Conservation (phyloP, 1,284 basidiomycete genomes). For the Ceratobasidium sp. region DNA sequence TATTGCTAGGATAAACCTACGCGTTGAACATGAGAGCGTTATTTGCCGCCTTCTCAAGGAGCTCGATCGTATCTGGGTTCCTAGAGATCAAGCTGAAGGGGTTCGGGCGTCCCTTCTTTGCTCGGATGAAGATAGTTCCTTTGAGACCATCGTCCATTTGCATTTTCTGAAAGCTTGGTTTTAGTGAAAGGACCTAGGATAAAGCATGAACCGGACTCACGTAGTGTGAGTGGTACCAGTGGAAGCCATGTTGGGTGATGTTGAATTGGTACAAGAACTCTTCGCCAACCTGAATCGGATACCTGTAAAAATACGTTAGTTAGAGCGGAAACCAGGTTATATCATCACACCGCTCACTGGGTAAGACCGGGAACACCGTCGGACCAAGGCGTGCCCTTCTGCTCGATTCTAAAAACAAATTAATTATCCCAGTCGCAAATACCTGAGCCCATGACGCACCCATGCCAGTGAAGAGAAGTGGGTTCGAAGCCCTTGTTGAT, state of each 20-base stretch:
- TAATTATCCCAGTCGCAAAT: background rate
- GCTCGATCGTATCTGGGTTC: background rate
- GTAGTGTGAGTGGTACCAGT: constrained; percentile 40
- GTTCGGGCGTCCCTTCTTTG: constrained; percentile 16
- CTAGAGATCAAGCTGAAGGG: constrained; percentile 36
- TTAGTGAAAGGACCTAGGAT: too few species aligned
- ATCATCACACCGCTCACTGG: background rate
- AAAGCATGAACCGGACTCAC: background rate
- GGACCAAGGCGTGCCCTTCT: constrained; percentile 43
- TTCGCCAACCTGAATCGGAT: constrained; percentile 29
- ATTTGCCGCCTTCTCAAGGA: constrained; percentile 34
- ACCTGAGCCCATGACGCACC: constrained; percentile 5
- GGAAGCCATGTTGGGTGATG: constrained; percentile 19
- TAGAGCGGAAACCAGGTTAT: background rate
- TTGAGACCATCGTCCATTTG: constrained; percentile 35
- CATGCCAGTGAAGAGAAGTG: constrained; percentile 32
- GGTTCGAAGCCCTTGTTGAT: constrained; percentile 37
- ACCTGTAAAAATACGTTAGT: constrained; percentile 7
- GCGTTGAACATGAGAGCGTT: constrained; percentile 33
- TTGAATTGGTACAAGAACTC: constrained; percentile 35
- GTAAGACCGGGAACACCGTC: constrained; percentile 48
- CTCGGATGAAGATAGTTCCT: constrained; percentile 44
- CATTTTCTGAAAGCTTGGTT: constrained; percentile 25
- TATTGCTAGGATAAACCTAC: background rate
- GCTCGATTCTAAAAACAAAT: constrained; percentile 38